Percentiles rank a stretch among this genome's conserved stretches.
phyloP scores from a whole-genome alignment of 2,329 filamentous ascomycete species.

The Pseudogymnoascus sp. region DNA sequence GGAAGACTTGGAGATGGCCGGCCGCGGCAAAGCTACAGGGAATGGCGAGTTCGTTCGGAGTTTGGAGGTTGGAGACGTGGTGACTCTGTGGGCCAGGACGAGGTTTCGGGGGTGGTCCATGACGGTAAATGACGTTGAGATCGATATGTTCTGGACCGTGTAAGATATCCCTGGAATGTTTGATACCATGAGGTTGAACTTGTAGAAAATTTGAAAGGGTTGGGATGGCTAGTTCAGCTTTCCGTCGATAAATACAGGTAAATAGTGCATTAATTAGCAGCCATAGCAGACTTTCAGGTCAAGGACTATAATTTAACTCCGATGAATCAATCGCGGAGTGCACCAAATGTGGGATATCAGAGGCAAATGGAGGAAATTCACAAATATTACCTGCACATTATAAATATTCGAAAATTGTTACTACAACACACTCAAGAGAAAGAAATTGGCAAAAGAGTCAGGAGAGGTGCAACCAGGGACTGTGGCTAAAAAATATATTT shows the following conservation, averaged over 20 bases:
- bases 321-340: no score
- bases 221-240: background rate
- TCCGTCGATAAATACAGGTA: no score
- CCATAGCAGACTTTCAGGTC: no score
- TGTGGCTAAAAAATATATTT: background rate
- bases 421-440: background rate
- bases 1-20: conserved; percentile 30
- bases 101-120: conserved; percentile 49
- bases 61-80: conserved; percentile 49
- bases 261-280: background rate
- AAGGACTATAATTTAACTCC: no score
- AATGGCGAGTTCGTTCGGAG: conserved; percentile 47
- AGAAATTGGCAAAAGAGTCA: background rate
- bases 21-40: conserved; percentile 42
- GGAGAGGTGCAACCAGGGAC: background rate
- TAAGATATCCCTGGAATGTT: conserved; percentile 25
- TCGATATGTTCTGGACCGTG: conserved; percentile 51
- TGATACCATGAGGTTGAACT: background rate
- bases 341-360: no score
- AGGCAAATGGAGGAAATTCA: no score
- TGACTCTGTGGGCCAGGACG: conserved; percentile 53
- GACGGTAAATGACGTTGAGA: conserved; percentile 38
- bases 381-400: no score
- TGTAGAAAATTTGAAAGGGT: background rate
- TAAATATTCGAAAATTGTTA: no score